These are phyloP conservation scores for Salvia miltiorrhiza DNA, from an alignment of 257 asterid species.

Conservation along the genomic window DNA sequence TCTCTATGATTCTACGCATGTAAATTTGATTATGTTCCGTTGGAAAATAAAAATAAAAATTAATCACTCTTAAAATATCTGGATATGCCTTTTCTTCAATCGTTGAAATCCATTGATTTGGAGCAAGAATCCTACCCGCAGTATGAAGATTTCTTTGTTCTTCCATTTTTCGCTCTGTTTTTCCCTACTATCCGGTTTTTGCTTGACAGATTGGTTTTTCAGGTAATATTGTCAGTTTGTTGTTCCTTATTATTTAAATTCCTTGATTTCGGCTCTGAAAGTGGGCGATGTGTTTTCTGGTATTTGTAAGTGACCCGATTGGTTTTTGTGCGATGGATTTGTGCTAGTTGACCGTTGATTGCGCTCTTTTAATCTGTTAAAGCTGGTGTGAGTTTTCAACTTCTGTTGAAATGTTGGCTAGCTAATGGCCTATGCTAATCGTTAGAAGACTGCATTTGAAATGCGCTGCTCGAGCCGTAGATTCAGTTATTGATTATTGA, in stretches of 20 bases:
- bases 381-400: conserved; percentile 4
- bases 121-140: conserved; percentile 78
- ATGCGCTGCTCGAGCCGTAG: not conserved
- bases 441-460: not conserved
- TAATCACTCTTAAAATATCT: not conserved
- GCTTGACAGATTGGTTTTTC: conserved; percentile 88
- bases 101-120: conserved; percentile 52
- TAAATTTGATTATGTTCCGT: not conserved
- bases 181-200: conserved; percentile 74
- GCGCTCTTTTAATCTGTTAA: conserved; percentile 6
- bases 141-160: conserved; percentile 63
- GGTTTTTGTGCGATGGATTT: conserved; percentile 11
- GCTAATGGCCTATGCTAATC: conserved; percentile 2
- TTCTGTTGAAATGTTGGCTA: conserved; percentile 11
- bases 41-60: not conserved
- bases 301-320: conserved; percentile 10
- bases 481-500: not conserved
- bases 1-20: conserved; percentile 20
- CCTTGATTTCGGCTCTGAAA: conserved; percentile 1
- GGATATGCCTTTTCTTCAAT: conserved; percentile 54
- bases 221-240: conserved; percentile 40
- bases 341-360: conserved; percentile 5
- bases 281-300: conserved; percentile 13
- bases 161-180: conserved; percentile 68
- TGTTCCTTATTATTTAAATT: not conserved